A percentile compares a stretch with the other conserved stretches of the same genome.
These are phyloP conservation scores for Postia placenta DNA, from an alignment of 768 basidiomycete genomes.

Conservation along the genomic window DNA sequence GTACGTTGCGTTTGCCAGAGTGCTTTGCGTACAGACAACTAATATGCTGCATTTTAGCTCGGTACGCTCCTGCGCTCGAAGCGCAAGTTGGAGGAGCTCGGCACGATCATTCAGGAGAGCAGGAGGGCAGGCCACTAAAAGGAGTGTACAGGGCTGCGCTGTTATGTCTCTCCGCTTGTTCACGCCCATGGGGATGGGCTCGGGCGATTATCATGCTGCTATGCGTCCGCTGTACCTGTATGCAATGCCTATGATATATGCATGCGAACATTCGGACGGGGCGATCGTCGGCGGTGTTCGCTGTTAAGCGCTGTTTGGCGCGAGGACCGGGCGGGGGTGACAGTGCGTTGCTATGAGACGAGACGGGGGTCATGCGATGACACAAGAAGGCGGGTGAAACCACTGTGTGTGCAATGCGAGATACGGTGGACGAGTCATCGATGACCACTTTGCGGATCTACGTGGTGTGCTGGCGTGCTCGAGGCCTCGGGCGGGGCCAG, in stretches of 20 bases:
- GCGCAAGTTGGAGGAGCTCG: slow-evolving; percentile 97
- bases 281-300: no score
- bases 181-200: slow-evolving; percentile 6
- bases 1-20: slow-evolving; percentile 42
- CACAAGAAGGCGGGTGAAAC: no score
- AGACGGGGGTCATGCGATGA: no score
- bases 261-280: no score
- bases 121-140: slow-evolving; percentile 58
- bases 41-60: slow-evolving; percentile 44
- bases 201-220: slow-evolving; percentile 16
- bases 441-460: no score
- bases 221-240: slow-evolving; percentile 21
- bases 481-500: neutral
- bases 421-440: no score
- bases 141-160: slow-evolving; percentile 7
- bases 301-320: no score
- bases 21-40: slow-evolving; percentile 3
- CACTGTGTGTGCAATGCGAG: no score
- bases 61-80: slow-evolving; percentile 98
- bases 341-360: neutral
- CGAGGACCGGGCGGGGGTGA: no score
- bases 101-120: slow-evolving; percentile 88
- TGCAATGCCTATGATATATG: slow-evolving; percentile 8
- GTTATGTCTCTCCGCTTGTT: neutral
- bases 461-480: neutral